Evolutionary conservation across 2,329 filamentous ascomycete genomes (phyloP).

Genomic region (Alternaria rosae): DNA sequence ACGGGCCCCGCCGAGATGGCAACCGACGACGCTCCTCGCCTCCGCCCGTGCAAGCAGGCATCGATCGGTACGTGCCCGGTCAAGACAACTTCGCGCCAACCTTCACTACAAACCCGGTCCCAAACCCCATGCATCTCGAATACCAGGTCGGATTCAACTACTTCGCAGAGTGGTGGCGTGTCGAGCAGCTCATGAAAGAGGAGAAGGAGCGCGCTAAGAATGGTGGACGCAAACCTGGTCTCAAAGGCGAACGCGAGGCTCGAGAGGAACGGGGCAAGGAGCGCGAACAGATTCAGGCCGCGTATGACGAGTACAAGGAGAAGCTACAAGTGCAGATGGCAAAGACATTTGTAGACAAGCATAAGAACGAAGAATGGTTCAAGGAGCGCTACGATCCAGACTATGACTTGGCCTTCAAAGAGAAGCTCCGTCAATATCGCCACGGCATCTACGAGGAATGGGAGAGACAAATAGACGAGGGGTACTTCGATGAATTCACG

Average conservation of each 20-base stretch:
- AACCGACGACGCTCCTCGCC: constrained; percentile 65
- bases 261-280: constrained; percentile 81
- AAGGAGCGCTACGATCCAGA: constrained; percentile 91
- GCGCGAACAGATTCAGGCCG: constrained; percentile 76
- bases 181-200: constrained; percentile 82
- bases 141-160: constrained; percentile 87
- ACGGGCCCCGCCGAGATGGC: constrained; percentile 67
- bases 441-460: constrained; percentile 82
- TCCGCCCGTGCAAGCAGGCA: constrained; percentile 70
- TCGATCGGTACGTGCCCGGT: constrained; percentile 85
- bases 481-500: constrained; percentile 92
- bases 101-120: constrained; percentile 69
- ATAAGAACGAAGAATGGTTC: constrained; percentile 98
- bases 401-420: constrained; percentile 75
- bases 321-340: constrained; percentile 78
- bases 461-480: constrained; percentile 84
- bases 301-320: constrained; percentile 71
- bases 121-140: constrained; percentile 74
- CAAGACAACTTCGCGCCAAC: constrained; percentile 65
- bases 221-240: constrained; percentile 71
- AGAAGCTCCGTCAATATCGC: constrained; percentile 80
- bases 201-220: constrained; percentile 76
- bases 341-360: constrained; percentile 84
- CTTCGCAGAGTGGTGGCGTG: constrained; percentile 86
- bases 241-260: constrained; percentile 69